phyloP scores from a whole-genome alignment of 1,284 basidiomycete species.

The Rhizoctonia solani region DNA sequence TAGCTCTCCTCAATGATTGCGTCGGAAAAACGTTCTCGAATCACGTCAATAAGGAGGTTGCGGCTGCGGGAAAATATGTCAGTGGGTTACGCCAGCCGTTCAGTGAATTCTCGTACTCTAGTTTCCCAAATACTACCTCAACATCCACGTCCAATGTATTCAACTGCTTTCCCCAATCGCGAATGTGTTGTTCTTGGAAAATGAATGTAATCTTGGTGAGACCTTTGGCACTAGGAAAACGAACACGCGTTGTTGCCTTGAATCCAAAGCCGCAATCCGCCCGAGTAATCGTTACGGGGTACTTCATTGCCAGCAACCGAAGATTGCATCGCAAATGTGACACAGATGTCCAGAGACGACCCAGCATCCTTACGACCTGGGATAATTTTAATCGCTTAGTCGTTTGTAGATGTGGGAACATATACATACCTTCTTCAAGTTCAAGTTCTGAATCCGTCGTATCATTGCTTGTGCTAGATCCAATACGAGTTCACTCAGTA shows the following conservation, averaged over 20 bases:
- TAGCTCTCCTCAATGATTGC: slow-evolving; percentile 32
- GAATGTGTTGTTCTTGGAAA: slow-evolving; percentile 5
- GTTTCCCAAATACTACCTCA: slow-evolving; percentile 24
- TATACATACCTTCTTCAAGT: slow-evolving; percentile 19
- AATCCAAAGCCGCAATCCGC: slow-evolving; percentile 20
- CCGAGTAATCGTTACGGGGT: slow-evolving; percentile 13
- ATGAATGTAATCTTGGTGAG: slow-evolving; percentile 13
- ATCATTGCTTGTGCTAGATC: slow-evolving; percentile 22
- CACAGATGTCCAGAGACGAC: slow-evolving; percentile 15
- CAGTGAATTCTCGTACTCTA: neutral
- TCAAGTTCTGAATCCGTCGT: neutral
- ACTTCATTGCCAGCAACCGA: slow-evolving; percentile 20
- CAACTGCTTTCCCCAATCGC: slow-evolving; percentile 29
- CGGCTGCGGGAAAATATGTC: neutral
- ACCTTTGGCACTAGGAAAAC: slow-evolving; percentile 19
- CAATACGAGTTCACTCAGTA: slow-evolving; percentile 20
- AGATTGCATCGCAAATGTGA: slow-evolving; percentile 15
- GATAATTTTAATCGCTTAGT: neutral
- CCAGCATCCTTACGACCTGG: slow-evolving; percentile 17
- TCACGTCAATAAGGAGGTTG: slow-evolving; percentile 13
- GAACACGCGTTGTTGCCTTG: slow-evolving; percentile 6
- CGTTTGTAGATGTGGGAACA: neutral
- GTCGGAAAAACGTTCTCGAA: slow-evolving; percentile 23
- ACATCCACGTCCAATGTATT: slow-evolving; percentile 12
- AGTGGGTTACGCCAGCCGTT: neutral